Base-by-base conservation (phyloP, 2,329 filamentous ascomycete genomes). In the Dothistroma septosporum region DNA sequence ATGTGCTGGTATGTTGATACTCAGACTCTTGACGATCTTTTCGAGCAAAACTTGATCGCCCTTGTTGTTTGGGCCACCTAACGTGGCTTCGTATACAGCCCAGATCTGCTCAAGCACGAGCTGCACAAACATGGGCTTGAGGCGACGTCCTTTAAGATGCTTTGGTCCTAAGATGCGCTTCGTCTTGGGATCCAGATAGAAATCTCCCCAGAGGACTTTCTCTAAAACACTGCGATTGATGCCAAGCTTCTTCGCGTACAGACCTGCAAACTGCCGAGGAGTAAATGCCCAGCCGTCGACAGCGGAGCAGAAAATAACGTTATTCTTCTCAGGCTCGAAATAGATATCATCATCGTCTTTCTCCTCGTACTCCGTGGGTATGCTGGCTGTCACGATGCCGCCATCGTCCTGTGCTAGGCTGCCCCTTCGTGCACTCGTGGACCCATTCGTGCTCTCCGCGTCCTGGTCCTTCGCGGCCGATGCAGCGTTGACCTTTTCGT, bases 231-330 rank as follows among this genome's bases (percentile, higher is more conserved):
- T 86, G 52, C 92, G 85, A 77, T 96, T 97, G 76, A 97, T 95
- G 14, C 94, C 93, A 7, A 99, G 83, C 75, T 99, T 99, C 80
- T 92, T 96, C 77, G 97, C 93, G 72, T 97, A 99, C 31, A 97
- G 79, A 41, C 85, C 85, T 19, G 94, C 92, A 73, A 99, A 99
- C 70, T 99, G 94, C 55, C 92, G 86, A 54, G 96, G 88, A 0
- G 94, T 99, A 71, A 99, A 99, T 2, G 94, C 94, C 94, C 94
- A 99, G n/a, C 94, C 94, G 73, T 99, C 94, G 59, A 96, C 89
- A 61, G 94, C 94, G 74, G 93, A 97, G 79, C 91, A 92, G 75
- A 99, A 99, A 65, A 99, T 97, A 75, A 99, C 94, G 72, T 99
- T 99, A 76, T 97, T 97, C 76, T 93, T 96, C 73, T 99, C 94